These are phyloP conservation scores for Boletus pseudopeckii DNA, from an alignment of 768 basidiomycete species.

Conservation along the genomic window DNA sequence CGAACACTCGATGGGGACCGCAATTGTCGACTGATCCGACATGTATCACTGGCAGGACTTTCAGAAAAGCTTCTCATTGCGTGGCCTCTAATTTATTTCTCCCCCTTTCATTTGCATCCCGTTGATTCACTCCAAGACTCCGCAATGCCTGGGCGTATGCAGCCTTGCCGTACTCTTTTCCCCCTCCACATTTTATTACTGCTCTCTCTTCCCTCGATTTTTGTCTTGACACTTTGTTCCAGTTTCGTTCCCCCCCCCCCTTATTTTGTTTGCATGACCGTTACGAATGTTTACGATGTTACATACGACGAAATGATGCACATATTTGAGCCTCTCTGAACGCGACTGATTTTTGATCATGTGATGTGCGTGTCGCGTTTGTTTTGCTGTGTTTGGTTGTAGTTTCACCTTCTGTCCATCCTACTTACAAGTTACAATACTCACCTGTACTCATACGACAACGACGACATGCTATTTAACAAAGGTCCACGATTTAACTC, in stretches of 20 bases:
- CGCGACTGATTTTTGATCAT: slow-evolving; percentile 22
- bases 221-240: slow-evolving; percentile 8
- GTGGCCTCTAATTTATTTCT: slow-evolving; percentile 21
- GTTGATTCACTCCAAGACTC: not conserved
- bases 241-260: slow-evolving; percentile 1
- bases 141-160: not conserved
- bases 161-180: not conserved
- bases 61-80: slow-evolving; percentile 21
- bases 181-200: slow-evolving; percentile 4
- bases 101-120: slow-evolving; percentile 7
- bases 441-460: not conserved
- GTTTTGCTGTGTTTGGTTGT: slow-evolving; percentile 16
- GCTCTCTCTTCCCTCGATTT: slow-evolving; percentile 6
- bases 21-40: slow-evolving; percentile 13
- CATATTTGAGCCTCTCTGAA: slow-evolving; percentile 7
- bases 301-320: slow-evolving; percentile 24
- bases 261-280: slow-evolving; percentile 20
- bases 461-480: slow-evolving; percentile 38
- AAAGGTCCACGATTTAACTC: slow-evolving; percentile 39
- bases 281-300: slow-evolving; percentile 30
- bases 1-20: slow-evolving; percentile 8
- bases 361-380: slow-evolving; percentile 23
- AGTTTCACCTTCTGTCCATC: slow-evolving; percentile 7
- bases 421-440: not conserved
- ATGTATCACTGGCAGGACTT: slow-evolving; percentile 19